These are phyloP conservation scores for Phaeosphaeria sp. DNA, from an alignment of 2,329 filamentous ascomycete genomes.

Conservation along the genomic window DNA sequence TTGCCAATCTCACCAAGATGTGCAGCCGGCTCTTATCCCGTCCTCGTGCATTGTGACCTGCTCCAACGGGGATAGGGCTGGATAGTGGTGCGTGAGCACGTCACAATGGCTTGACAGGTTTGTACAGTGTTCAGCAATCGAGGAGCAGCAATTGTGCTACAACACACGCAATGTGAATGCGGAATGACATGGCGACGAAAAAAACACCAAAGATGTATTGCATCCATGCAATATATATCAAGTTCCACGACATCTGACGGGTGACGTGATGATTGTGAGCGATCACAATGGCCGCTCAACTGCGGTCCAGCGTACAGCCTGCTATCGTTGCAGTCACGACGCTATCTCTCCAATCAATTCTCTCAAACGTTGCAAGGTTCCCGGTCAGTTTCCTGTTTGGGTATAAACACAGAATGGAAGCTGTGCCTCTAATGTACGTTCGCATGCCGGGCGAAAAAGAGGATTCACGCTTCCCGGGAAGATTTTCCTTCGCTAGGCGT, in stretches of 20 bases:
- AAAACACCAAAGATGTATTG: neutral
- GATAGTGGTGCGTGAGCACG: neutral
- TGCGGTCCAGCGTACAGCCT: constrained; percentile 11
- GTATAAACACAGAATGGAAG: constrained; percentile 12
- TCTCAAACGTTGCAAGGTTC: neutral
- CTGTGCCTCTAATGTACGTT: neutral
- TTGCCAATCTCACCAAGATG: constrained; percentile 17
- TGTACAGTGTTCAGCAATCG: neutral
- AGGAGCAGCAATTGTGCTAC: too few relatives aligned
- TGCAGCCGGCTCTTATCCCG: constrained; percentile 15
- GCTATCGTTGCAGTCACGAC: constrained; percentile 11
- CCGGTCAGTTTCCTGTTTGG: constrained; percentile 18
- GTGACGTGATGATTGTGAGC: constrained; percentile 8
- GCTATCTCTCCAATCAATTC: constrained; percentile 19
- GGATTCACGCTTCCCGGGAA: neutral
- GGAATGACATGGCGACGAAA: neutral
- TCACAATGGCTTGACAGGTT: neutral
- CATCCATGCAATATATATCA: neutral
- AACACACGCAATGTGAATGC: neutral
- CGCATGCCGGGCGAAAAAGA: neutral
- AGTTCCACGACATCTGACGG: neutral
- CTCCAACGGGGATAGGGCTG: constrained; percentile 7
- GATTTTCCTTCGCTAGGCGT: neutral
- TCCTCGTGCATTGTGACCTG: constrained; percentile 19
- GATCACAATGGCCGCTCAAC: neutral